phyloP scores from a whole-genome alignment of 2,329 filamentous ascomycete species.

The Cladosporium velox region DNA sequence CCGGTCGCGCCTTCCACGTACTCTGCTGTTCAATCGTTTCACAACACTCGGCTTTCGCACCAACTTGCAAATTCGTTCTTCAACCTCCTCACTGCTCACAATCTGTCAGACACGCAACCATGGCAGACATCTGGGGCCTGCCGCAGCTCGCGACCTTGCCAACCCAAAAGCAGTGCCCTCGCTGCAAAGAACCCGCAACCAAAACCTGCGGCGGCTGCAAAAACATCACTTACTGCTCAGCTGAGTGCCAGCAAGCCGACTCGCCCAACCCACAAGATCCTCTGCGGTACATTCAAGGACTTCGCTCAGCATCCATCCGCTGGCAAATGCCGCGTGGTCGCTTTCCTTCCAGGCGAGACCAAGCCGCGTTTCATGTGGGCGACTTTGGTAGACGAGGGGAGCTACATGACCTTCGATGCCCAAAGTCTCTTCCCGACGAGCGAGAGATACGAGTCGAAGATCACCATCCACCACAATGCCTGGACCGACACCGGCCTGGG shows the following conservation, averaged over 20 bases:
- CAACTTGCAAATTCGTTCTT: no score
- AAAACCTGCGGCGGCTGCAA: conserved; percentile 7
- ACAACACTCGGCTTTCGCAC: no score
- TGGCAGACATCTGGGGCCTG: no score
- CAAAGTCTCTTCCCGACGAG: not conserved
- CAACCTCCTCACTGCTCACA: no score
- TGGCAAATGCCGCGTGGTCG: conserved; percentile 11
- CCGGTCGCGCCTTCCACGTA: no score
- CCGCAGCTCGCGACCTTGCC: no score
- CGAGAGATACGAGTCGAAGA: not conserved
- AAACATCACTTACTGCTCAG: conserved; percentile 19
- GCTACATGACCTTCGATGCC: not conserved
- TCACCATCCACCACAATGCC: not conserved
- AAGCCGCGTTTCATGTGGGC: conserved; percentile 20
- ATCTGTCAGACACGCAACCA: no score
- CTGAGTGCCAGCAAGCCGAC: conserved; percentile 21
- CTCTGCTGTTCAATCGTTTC: no score
- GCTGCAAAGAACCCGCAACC: conserved; percentile 10
- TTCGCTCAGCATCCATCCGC: not conserved
- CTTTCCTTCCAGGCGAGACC: not conserved
- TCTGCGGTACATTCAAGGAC: conserved; percentile 16
- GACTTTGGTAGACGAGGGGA: not conserved
- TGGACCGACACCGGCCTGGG: no score
- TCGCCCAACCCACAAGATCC: conserved; percentile 16
- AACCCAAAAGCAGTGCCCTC: no score